These are phyloP conservation scores for Dactylellina haptotyla DNA, from an alignment of 2,329 filamentous ascomycete species.

Conservation along the genomic window DNA sequence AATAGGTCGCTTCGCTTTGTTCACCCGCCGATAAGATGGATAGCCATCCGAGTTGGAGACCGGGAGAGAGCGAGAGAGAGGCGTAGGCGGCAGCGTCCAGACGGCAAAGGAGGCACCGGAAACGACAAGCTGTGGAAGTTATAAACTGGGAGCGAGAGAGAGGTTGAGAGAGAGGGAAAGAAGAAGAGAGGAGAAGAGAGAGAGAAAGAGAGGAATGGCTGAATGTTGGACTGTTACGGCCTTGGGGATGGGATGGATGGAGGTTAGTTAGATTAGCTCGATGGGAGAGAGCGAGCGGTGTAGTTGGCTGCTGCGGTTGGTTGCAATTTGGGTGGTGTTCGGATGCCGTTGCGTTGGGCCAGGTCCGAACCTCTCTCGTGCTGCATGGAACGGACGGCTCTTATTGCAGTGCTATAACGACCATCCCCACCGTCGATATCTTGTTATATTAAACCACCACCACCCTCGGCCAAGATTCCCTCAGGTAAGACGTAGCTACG, in stretches of 20 bases:
- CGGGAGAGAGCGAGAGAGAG: slow-evolving; percentile 28
- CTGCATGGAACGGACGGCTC: too few relatives aligned
- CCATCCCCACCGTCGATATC: not conserved
- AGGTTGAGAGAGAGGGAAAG: slow-evolving; percentile 61
- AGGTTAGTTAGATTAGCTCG: too few relatives aligned
- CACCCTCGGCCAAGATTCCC: not conserved
- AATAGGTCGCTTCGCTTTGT: too few relatives aligned
- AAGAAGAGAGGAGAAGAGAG: slow-evolving; percentile 58
- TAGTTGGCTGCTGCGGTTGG: too few relatives aligned
- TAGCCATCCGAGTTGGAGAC: too few relatives aligned
- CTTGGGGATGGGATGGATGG: slow-evolving; percentile 22
- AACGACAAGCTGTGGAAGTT: not conserved
- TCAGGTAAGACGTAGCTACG: too few relatives aligned
- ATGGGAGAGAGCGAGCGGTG: too few relatives aligned
- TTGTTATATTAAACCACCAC: slow-evolving; percentile 2
- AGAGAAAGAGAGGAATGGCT: not conserved
- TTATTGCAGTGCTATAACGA: too few relatives aligned
- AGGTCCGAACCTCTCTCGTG: too few relatives aligned
- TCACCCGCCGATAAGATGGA: too few relatives aligned
- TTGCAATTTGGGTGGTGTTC: slow-evolving; percentile 1
- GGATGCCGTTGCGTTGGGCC: slow-evolving; percentile 19
- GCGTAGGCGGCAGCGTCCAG: not conserved
- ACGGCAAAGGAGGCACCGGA: not conserved
- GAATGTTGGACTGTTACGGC: slow-evolving; percentile 26
- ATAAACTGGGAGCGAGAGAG: slow-evolving; percentile 58